Evolutionary conservation across 306 rosid genomes (phyloP).

Genomic region (Cucumis hystrix): DNA sequence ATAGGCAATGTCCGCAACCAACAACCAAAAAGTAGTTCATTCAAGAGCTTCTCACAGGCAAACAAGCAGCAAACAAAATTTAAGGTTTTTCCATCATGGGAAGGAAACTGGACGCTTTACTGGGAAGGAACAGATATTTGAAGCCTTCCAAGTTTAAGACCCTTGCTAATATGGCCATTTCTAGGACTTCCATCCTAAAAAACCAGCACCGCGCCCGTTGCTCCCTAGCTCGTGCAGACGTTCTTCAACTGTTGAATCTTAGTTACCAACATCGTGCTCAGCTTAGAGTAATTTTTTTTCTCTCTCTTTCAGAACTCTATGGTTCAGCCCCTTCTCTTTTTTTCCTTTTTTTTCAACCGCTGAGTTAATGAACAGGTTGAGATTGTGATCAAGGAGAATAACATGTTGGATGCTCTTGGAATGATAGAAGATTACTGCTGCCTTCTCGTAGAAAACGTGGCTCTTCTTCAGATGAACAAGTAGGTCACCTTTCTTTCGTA

Average conservation of each 20-base stretch:
- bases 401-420: constrained; percentile 58
- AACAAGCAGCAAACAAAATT: not conserved
- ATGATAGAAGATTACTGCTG: constrained; percentile 58
- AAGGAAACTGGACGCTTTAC: constrained; percentile 53
- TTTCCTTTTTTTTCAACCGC: not conserved
- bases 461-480: constrained; percentile 69
- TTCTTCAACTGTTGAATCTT: constrained; percentile 59
- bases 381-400: constrained; percentile 73
- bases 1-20: not conserved
- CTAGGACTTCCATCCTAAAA: constrained; percentile 58
- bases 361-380: constrained; percentile 36
- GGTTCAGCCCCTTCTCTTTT: not conserved
- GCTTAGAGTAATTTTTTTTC: constrained; percentile 33
- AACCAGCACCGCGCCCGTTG: constrained; percentile 48
- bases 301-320: not conserved
- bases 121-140: constrained; percentile 35
- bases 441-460: constrained; percentile 55
- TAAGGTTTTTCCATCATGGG: constrained; percentile 29
- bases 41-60: not conserved
- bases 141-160: constrained; percentile 50
- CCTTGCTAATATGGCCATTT: constrained; percentile 36
- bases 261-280: constrained; percentile 62
- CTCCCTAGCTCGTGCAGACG: constrained; percentile 52
- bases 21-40: not conserved
- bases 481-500: constrained; percentile 9